Evolutionary conservation across 164 flowering plant species (phyloP).

Genomic region (Vitis labrusca): DNA sequence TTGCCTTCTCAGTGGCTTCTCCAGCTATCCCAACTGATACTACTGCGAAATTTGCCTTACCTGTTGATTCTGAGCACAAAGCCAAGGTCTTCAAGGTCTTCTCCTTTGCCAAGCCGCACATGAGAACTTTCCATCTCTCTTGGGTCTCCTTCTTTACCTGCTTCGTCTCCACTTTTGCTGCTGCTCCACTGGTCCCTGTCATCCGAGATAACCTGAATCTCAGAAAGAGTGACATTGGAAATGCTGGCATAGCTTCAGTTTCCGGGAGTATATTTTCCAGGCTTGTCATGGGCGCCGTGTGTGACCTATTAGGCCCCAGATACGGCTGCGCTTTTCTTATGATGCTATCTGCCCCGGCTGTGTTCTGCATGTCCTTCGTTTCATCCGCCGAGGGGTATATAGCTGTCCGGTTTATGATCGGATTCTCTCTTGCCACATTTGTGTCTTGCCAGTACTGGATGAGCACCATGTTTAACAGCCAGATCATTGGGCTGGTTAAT

Average conservation of each 20-base stretch:
- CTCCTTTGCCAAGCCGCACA: constrained; percentile 21
- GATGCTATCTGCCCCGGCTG: constrained; percentile 23
- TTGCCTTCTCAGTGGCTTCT: constrained; percentile 31
- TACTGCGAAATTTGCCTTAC: constrained; percentile 21
- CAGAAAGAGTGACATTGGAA: constrained; percentile 16
- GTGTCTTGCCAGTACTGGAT: constrained; percentile 28
- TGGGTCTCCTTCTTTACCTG: constrained; percentile 24
- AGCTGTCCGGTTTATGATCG: constrained; percentile 21
- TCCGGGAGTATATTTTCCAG: constrained; percentile 25
- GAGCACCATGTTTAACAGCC: constrained; percentile 23
- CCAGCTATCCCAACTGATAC: constrained; percentile 22
- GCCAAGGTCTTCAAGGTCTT: constrained; percentile 13
- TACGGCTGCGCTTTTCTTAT: constrained; percentile 24
- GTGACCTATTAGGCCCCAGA: constrained; percentile 19
- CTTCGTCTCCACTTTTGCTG: constrained; percentile 24
- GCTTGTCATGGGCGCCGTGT: constrained; percentile 23
- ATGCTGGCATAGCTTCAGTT: constrained; percentile 22
- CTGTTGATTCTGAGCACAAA: constrained; percentile 25
- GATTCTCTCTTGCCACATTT: constrained; percentile 23
- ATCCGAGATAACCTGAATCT: constrained; percentile 23
- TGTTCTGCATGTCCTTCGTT: constrained; percentile 22
- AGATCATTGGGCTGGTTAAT: constrained; percentile 23
- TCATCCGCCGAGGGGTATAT: constrained; percentile 17
- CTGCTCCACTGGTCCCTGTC: constrained; percentile 22
- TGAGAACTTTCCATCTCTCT: constrained; percentile 23